phyloP scores from a whole-genome alignment of 805 yeast species.

The Isabelozyma rhagii region DNA sequence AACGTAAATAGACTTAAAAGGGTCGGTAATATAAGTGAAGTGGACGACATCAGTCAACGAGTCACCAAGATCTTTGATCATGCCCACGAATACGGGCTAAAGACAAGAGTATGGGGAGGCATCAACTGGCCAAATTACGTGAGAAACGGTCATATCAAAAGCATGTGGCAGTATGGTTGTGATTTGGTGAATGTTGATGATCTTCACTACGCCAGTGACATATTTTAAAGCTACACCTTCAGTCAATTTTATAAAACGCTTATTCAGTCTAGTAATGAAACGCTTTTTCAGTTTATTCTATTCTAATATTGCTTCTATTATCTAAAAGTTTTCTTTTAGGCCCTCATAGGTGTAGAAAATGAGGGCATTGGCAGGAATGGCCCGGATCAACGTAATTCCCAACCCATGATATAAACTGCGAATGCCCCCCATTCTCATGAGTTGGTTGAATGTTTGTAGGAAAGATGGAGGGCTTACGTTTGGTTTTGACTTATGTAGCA shows the following conservation, averaged over 20 bases:
- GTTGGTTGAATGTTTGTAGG: slow-evolving; percentile 29
- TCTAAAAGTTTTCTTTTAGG: slow-evolving; percentile 34
- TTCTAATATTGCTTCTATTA: not conserved
- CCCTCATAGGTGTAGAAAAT: slow-evolving; percentile 80
- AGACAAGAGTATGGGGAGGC: slow-evolving; percentile 69
- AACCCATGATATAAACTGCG: slow-evolving; percentile 78
- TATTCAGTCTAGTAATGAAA: not conserved
- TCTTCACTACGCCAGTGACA: slow-evolving; percentile 35
- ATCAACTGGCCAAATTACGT: slow-evolving; percentile 59
- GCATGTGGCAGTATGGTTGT: slow-evolving; percentile 44
- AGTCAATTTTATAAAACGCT: too few relatives aligned
- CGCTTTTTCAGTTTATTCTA: not conserved
- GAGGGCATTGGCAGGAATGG: slow-evolving; percentile 86
- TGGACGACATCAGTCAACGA: slow-evolving; percentile 28
- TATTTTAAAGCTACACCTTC: slow-evolving; percentile 4
- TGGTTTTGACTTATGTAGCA: slow-evolving; percentile 12
- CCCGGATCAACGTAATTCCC: slow-evolving; percentile 75
- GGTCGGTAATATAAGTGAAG: slow-evolving; percentile 16
- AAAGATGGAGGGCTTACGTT: slow-evolving; percentile 7
- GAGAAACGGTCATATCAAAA: slow-evolving; percentile 48
- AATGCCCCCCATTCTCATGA: slow-evolving; percentile 52
- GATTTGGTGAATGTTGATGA: slow-evolving; percentile 67
- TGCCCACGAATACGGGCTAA: slow-evolving; percentile 51
- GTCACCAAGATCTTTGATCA: slow-evolving; percentile 24
- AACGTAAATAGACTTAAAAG: slow-evolving; percentile 9